Evolutionary conservation across 345 rosid species (phyloP).

Genomic region (Nephelium lappaceum): DNA sequence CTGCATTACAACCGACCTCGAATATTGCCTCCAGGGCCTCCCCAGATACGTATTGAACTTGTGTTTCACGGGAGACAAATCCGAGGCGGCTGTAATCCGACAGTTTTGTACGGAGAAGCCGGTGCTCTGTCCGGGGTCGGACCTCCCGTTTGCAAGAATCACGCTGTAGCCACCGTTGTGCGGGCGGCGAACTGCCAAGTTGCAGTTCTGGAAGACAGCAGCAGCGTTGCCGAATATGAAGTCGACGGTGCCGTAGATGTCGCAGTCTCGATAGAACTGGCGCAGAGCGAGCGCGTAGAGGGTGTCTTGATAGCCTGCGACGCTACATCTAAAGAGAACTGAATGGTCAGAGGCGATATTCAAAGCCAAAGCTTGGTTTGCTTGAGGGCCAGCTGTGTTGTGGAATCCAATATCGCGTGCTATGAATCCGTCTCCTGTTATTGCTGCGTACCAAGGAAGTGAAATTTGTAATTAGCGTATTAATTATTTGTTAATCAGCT

Average conservation of each 20-base stretch:
- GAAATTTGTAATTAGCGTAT: not conserved
- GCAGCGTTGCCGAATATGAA: slow-evolving; percentile 87
- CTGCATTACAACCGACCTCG: slow-evolving; percentile 73
- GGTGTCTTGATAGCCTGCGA: slow-evolving; percentile 80
- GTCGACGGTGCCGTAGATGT: slow-evolving; percentile 73
- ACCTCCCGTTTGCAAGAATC: slow-evolving; percentile 63
- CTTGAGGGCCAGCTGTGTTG: slow-evolving; percentile 75
- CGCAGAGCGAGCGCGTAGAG: slow-evolving; percentile 67
- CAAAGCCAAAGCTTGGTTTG: slow-evolving; percentile 73
- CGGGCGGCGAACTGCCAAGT: slow-evolving; percentile 51
- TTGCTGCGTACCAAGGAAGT: slow-evolving; percentile 40
- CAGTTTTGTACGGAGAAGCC: slow-evolving; percentile 75
- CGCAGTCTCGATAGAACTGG: slow-evolving; percentile 84
- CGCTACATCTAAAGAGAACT: slow-evolving; percentile 72
- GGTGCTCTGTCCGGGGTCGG: slow-evolving; percentile 69
- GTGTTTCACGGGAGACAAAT: slow-evolving; percentile 38
- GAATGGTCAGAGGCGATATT: slow-evolving; percentile 62
- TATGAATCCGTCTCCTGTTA: slow-evolving; percentile 72
- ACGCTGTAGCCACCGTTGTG: slow-evolving; percentile 32
- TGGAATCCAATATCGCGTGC: slow-evolving; percentile 78
- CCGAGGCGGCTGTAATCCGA: slow-evolving; percentile 38
- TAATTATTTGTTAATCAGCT: not conserved
- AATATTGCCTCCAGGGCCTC: slow-evolving; percentile 78
- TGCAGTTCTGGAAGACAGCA: slow-evolving; percentile 78
- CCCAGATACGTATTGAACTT: slow-evolving; percentile 54